phyloP scores from a whole-genome alignment of 2,329 filamentous ascomycete genomes.

The Neofusicoccum sp. region DNA sequence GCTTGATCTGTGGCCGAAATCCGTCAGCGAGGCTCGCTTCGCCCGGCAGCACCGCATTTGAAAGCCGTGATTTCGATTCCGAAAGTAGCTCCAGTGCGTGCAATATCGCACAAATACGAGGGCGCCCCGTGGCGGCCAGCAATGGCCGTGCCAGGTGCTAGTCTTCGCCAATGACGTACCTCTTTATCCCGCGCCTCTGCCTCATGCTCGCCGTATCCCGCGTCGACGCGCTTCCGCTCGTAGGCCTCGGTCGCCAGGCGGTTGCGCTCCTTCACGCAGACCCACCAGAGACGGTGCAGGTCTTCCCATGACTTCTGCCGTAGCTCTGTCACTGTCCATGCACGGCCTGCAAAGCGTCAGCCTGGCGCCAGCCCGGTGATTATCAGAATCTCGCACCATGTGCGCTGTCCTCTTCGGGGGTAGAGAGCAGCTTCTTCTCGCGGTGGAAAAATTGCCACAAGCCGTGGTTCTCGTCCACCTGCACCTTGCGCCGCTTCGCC shows the following conservation, averaged over 20 bases:
- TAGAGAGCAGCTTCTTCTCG: slow-evolving; percentile 67
- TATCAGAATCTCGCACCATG: slow-evolving; percentile 59
- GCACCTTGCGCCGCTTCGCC: slow-evolving; percentile 57
- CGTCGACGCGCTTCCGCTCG: slow-evolving; percentile 68
- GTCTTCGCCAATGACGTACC: slow-evolving; percentile 56
- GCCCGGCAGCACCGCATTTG: background rate
- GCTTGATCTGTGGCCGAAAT: slow-evolving; percentile 60
- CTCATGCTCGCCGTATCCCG: slow-evolving; percentile 76
- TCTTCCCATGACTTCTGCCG: slow-evolving; percentile 92
- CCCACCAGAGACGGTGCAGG: slow-evolving; percentile 90
- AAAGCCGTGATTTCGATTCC: background rate
- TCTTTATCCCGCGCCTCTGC: slow-evolving; percentile 62
- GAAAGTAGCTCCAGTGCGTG: slow-evolving; percentile 4
- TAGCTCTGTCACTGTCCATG: slow-evolving; percentile 85
- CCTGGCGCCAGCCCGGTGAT: background rate
- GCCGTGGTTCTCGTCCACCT: slow-evolving; percentile 66
- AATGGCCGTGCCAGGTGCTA: background rate
- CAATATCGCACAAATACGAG: slow-evolving; percentile 17
- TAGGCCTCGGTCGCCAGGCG: slow-evolving; percentile 75
- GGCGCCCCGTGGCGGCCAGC: background rate
- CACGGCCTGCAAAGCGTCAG: slow-evolving; percentile 57
- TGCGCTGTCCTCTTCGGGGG: slow-evolving; percentile 69
- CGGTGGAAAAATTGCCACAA: slow-evolving; percentile 90
- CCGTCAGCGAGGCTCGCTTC: background rate
- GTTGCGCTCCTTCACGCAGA: slow-evolving; percentile 89